phyloP scores from a whole-genome alignment of 345 rosid species.

The Salix suchowensis region DNA sequence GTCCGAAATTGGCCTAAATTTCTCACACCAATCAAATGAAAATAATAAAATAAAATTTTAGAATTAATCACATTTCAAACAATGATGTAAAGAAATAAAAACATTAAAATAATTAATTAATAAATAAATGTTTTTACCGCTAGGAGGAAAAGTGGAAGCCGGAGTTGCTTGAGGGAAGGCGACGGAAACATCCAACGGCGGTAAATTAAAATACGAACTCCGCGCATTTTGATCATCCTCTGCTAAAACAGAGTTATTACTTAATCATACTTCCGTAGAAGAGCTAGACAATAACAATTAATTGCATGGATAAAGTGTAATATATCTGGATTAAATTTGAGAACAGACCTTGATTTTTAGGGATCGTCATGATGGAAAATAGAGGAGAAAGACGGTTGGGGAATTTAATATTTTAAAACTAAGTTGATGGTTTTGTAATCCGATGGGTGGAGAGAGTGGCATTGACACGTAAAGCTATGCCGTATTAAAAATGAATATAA shows the following conservation, averaged over 20 bases:
- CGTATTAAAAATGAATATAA: too few species aligned
- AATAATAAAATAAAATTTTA: background rate
- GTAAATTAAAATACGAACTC: conserved; percentile 57
- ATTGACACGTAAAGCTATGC: too few species aligned
- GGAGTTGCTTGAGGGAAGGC: conserved; percentile 99
- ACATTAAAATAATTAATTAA: too few species aligned
- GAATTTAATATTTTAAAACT: too few species aligned
- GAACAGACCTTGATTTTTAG: background rate
- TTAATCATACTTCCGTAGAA: background rate
- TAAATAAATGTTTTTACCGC: conserved; percentile 38
- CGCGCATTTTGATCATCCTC: conserved; percentile 27
- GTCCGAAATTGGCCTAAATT: background rate
- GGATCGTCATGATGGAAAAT: background rate
- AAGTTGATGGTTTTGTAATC: too few species aligned
- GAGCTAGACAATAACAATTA: too few species aligned
- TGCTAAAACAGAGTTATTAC: conserved; percentile 2
- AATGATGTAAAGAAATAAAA: too few species aligned
- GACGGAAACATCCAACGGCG: conserved; percentile 63
- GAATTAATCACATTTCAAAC: too few species aligned
- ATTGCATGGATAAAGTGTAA: too few species aligned
- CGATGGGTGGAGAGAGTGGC: too few species aligned
- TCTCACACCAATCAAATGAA: background rate
- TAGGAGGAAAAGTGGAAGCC: conserved; percentile 77
- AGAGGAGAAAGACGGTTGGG: too few species aligned
- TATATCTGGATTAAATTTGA: background rate